A percentile compares a stretch with the other conserved stretches of the same genome.
Evolutionary conservation across 2,329 filamentous ascomycete species (phyloP).

Genomic region (Daldinia sp.): DNA sequence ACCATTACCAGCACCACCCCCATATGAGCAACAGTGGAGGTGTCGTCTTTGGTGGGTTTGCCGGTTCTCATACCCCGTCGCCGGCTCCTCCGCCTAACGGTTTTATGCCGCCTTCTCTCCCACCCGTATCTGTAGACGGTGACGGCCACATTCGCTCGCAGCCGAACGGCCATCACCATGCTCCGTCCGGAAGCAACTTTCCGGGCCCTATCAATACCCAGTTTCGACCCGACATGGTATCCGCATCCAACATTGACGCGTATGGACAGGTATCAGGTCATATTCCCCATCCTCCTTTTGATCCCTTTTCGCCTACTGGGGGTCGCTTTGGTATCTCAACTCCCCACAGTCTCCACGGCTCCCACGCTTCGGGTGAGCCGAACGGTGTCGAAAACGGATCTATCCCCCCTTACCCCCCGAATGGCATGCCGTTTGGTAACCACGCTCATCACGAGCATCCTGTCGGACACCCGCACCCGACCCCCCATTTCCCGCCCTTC

Average conservation of each 20-base stretch:
- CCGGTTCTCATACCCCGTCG: conserved; percentile 65
- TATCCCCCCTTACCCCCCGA: conserved; percentile 51
- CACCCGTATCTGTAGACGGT: conserved; percentile 44
- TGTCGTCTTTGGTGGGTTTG: conserved; percentile 64
- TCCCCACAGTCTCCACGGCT: conserved; percentile 69
- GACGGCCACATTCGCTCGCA: conserved; percentile 40
- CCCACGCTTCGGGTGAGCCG: conserved; percentile 62
- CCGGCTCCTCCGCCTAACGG: conserved; percentile 60
- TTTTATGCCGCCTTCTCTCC: conserved; percentile 59
- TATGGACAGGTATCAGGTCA: conserved; percentile 39
- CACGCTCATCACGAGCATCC: conserved; percentile 36
- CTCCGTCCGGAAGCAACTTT: conserved; percentile 43
- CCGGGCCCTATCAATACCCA: conserved; percentile 41
- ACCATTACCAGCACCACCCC: conserved; percentile 55
- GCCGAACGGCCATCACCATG: conserved; percentile 41
- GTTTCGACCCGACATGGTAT: conserved; percentile 41
- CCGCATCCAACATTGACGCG: conserved; percentile 40
- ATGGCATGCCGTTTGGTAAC: conserved; percentile 42
- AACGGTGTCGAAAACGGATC: conserved; percentile 53
- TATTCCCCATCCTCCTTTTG: conserved; percentile 44
- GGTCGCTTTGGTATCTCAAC: conserved; percentile 61
- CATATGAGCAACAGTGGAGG: conserved; percentile 62
- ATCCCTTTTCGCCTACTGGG: conserved; percentile 47
- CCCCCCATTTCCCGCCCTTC: conserved; percentile 41
- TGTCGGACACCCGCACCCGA: conserved; percentile 25